These are phyloP conservation scores for Calendula officinalis DNA, from an alignment of 129 eudicot species.

Conservation along the genomic window DNA sequence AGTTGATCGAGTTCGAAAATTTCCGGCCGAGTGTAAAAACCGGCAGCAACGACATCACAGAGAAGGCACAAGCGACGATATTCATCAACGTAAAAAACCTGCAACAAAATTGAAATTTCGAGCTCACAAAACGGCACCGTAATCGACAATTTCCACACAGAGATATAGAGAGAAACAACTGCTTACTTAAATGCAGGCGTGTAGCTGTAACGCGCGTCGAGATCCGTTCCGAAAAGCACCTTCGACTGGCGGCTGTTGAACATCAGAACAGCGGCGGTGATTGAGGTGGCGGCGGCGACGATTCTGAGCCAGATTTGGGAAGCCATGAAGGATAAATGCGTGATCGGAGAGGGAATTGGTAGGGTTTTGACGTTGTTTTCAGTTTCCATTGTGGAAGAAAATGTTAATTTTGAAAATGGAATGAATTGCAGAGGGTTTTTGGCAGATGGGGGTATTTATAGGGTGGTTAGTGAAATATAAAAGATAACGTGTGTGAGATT, in stretches of 20 bases:
- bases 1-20: conserved; percentile 22
- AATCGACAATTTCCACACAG: background rate
- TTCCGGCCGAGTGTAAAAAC: conserved; percentile 34
- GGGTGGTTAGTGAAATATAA: conserved; percentile 19
- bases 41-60: conserved; percentile 42
- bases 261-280: conserved; percentile 50
- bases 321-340: conserved; percentile 29
- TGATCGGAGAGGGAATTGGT: conserved; percentile 26
- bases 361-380: conserved; percentile 21
- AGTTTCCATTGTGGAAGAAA: conserved; percentile 21
- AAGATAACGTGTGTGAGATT: conserved; percentile 5
- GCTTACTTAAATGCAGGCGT: conserved; percentile 62
- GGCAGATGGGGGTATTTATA: conserved; percentile 21
- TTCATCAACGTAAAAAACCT: conserved; percentile 53
- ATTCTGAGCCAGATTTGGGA: conserved; percentile 47
- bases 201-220: conserved; percentile 66
- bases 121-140: background rate
- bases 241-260: conserved; percentile 49
- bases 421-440: background rate
- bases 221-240: conserved; percentile 36
- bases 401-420: background rate
- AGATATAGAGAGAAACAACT: background rate
- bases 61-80: conserved; percentile 36
- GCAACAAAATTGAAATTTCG: background rate
- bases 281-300: conserved; percentile 39